Evolutionary conservation across 2,329 filamentous ascomycete genomes (phyloP).

Genomic region (Tolypocladium paradoxum): DNA sequence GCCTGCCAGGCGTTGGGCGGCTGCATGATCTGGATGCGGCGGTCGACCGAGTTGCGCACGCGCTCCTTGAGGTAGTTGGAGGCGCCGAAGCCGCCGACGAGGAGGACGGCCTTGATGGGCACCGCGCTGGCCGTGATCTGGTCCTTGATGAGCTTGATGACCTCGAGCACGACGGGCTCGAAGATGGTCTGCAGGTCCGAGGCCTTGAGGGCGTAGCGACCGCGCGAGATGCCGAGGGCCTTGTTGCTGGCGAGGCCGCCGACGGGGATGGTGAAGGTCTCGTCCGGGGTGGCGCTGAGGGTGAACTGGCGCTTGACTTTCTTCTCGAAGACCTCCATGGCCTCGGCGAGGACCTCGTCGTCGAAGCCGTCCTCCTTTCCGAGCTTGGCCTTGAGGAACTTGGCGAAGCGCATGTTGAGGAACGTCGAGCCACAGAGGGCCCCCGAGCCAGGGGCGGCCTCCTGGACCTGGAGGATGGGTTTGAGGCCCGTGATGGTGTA

Average conservation of each 20-base stretch:
- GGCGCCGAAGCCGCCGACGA: slow-evolving; percentile 36
- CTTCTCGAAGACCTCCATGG: slow-evolving; percentile 31
- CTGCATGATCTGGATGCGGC: slow-evolving; percentile 29
- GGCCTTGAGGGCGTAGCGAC: slow-evolving; percentile 25
- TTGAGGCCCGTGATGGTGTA: slow-evolving; percentile 33
- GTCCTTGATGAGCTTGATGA: slow-evolving; percentile 30
- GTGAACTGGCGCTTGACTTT: slow-evolving; percentile 27
- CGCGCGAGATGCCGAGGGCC: slow-evolving; percentile 24
- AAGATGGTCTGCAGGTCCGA: slow-evolving; percentile 30
- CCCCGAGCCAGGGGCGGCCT: slow-evolving; percentile 33
- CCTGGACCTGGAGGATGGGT: slow-evolving; percentile 32
- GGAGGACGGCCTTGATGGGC: slow-evolving; percentile 28
- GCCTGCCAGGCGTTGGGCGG: slow-evolving; percentile 36
- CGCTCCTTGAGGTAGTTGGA: slow-evolving; percentile 32
- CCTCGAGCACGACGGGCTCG: slow-evolving; percentile 30
- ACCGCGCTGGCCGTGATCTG: slow-evolving; percentile 28
- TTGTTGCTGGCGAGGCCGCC: slow-evolving; percentile 28
- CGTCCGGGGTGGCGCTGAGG: slow-evolving; percentile 12
- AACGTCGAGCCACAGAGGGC: slow-evolving; percentile 35
- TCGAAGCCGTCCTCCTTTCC: slow-evolving; percentile 28
- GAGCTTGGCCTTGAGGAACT: slow-evolving; percentile 27
- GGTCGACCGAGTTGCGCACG: slow-evolving; percentile 22
- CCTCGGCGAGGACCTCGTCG: slow-evolving; percentile 25
- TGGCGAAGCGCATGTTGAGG: slow-evolving; percentile 32
- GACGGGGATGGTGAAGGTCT: slow-evolving; percentile 27